Conservation (phyloP, 2,329 filamentous ascomycete genomes). For the Alternaria dauci region DNA sequence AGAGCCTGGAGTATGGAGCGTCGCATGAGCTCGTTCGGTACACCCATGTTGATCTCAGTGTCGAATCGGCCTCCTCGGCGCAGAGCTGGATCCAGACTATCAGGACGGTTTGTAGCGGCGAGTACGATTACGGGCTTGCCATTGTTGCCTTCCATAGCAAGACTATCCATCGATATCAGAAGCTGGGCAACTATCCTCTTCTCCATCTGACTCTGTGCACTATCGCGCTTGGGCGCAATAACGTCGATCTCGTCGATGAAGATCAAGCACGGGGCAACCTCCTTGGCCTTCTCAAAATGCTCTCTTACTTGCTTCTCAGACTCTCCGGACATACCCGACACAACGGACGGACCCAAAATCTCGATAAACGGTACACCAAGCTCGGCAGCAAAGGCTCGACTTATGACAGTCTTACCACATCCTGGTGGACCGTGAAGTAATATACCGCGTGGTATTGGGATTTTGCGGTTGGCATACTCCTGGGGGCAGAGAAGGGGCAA, state of each 20-base stretch:
- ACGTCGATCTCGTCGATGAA: constrained; percentile 94
- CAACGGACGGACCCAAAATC: constrained; percentile 81
- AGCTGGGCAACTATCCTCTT: constrained; percentile 86
- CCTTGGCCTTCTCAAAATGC: constrained; percentile 86
- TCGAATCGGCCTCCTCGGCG: constrained; percentile 80
- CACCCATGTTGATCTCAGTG: constrained; percentile 84
- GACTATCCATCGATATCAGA: constrained; percentile 81
- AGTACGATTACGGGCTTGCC: constrained; percentile 86
- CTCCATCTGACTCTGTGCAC: constrained; percentile 86
- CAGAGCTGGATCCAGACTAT: constrained; percentile 82
- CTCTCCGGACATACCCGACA: constrained; percentile 88
- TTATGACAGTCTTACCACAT: constrained; percentile 86
- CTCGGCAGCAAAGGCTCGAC: constrained; percentile 78
- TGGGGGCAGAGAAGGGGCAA: constrained; percentile 75
- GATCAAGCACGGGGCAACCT: constrained; percentile 84
- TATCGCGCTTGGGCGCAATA: constrained; percentile 86
- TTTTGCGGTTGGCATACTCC: constrained; percentile 69
- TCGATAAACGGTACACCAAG: constrained; percentile 81
- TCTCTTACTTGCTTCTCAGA: constrained; percentile 87
- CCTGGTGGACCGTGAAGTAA: constrained; percentile 84
- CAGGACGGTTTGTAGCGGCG: constrained; percentile 87
- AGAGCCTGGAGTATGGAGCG: constrained; percentile 80
- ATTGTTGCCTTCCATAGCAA: constrained; percentile 74
- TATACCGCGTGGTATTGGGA: constrained; percentile 77
- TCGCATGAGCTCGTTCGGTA: constrained; percentile 80